Conservation (phyloP, 805 yeast genomes). For the Maudiozyma bulderi region DNA sequence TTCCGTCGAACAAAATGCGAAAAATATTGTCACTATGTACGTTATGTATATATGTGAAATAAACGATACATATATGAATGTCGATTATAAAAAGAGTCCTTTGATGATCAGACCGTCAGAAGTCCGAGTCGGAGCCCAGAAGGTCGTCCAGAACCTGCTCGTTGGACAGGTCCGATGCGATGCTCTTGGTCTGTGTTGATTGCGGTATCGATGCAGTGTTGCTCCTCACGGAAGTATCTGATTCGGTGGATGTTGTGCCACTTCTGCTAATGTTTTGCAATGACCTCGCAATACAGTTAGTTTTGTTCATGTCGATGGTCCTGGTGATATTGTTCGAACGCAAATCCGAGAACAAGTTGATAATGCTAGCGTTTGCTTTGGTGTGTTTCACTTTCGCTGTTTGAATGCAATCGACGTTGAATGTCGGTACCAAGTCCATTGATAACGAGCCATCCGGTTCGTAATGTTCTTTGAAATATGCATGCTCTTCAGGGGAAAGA, state of each 20-base stretch:
- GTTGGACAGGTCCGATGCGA: constrained; percentile 1
- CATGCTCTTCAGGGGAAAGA: constrained; percentile 14
- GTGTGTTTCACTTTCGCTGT: constrained; percentile 14
- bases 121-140: constrained; percentile 22
- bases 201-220: neutral
- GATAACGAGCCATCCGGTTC: constrained; percentile 14
- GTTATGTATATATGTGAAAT: neutral
- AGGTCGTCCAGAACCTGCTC: constrained; percentile 13
- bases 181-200: neutral
- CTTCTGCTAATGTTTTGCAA: neutral
- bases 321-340: constrained; percentile 7
- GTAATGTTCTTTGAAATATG: constrained; percentile 17
- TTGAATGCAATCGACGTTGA: constrained; percentile 6
- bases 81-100: neutral
- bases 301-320: constrained; percentile 22
- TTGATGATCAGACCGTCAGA: constrained; percentile 4
- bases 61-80: neutral
- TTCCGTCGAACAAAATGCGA: too few species aligned
- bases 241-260: neutral
- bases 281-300: constrained; percentile 17
- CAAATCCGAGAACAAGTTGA: constrained; percentile 11
- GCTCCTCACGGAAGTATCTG: neutral
- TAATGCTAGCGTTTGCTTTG: constrained; percentile 6
- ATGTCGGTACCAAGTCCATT: constrained; percentile 19
- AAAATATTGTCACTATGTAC: neutral